These are phyloP conservation scores for Hondaea fermentalgiana DNA, from an alignment of 108 stramenopile species.

Conservation along the genomic window DNA sequence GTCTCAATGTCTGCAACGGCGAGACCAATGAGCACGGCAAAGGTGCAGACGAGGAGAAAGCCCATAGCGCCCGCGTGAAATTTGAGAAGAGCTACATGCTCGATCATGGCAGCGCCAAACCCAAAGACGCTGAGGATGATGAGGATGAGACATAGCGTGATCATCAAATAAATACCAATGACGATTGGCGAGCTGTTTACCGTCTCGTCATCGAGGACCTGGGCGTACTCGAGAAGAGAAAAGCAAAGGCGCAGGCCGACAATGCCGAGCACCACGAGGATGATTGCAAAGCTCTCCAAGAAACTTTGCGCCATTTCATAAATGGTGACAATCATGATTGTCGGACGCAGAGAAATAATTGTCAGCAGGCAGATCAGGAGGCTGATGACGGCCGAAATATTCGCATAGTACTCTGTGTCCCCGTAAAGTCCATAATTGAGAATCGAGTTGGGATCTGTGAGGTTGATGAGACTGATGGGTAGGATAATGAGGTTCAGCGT, in stretches of 20 bases:
- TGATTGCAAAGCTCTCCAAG: not conserved
- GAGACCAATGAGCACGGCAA: not conserved
- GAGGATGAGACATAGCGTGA: not conserved
- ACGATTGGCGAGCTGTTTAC: not conserved
- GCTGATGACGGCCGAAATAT: not conserved
- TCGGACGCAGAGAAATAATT: not conserved
- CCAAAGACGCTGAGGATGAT: not conserved
- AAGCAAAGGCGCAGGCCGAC: not conserved
- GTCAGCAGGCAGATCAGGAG: not conserved
- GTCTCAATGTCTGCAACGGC: not conserved
- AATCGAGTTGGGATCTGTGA: not conserved
- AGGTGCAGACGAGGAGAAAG: not conserved
- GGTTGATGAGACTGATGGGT: not conserved
- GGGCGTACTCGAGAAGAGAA: not conserved
- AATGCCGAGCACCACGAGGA: not conserved
- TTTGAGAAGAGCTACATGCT: not conserved
- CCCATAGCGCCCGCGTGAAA: not conserved
- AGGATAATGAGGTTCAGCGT: not conserved
- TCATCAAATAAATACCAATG: not conserved
- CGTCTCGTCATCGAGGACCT: not conserved
- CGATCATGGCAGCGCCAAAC: not conserved
- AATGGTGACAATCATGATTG: not conserved
- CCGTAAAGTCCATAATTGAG: not conserved
- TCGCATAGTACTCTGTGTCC: not conserved
- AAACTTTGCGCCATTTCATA: conserved; percentile 1